Percentiles rank a stretch among this genome's conserved stretches.
These are phyloP conservation scores for Penicillium sp. DNA, from an alignment of 2,329 filamentous ascomycete species.

Conservation along the genomic window DNA sequence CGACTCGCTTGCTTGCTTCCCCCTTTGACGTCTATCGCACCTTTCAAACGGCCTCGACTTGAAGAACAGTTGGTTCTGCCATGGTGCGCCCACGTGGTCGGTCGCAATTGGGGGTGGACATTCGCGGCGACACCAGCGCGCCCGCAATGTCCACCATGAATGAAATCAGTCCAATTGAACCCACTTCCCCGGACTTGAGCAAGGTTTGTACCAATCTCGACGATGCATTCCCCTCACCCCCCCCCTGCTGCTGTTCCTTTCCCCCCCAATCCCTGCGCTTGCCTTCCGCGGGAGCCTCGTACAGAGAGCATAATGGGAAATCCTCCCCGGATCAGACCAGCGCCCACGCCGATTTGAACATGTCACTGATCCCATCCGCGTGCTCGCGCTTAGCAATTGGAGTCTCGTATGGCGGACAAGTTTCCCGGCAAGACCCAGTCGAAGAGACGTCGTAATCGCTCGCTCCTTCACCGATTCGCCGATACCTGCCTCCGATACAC, in stretches of 20 bases:
- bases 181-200: conserved; percentile 24
- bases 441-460: conserved; percentile 42
- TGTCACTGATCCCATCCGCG: no score
- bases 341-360: background rate
- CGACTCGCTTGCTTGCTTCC: no score
- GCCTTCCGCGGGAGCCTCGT: background rate
- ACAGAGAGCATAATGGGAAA: background rate
- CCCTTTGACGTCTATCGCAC: background rate
- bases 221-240: conserved; percentile 4
- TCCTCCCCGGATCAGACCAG: background rate
- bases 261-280: no score
- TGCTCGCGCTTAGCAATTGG: conserved; percentile 14
- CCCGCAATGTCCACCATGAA: conserved; percentile 44
- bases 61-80: conserved; percentile 1
- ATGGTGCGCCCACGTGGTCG: conserved; percentile 40
- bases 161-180: conserved; percentile 28
- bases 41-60: background rate
- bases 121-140: conserved; percentile 43
- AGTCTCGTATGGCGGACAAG: conserved; percentile 23
- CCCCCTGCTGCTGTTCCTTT: no score
- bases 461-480: conserved; percentile 40
- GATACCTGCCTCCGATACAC: conserved; percentile 47
- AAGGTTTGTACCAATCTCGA: conserved; percentile 23
- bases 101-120: conserved; percentile 43
- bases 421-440: conserved; percentile 29